phyloP scores from a whole-genome alignment of 1,284 basidiomycete species.

The Apiotrichum montevideense region DNA sequence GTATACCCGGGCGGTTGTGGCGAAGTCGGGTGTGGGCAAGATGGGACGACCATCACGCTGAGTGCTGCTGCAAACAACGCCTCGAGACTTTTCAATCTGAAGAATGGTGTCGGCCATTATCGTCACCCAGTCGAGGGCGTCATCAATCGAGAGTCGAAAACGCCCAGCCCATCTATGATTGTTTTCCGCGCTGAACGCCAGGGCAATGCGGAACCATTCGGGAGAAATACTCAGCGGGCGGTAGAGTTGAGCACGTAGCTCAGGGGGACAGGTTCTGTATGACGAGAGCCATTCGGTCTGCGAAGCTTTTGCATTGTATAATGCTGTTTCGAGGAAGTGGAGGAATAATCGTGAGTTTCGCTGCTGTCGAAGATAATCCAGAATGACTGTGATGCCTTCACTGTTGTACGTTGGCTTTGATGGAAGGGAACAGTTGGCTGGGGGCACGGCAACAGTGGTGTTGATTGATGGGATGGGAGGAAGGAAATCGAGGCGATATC shows the following conservation, averaged over 20 bases:
- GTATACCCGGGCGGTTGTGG: neutral
- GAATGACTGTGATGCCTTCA: neutral
- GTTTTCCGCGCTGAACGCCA: neutral
- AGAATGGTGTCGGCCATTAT: neutral
- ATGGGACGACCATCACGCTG: neutral
- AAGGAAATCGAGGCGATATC: conserved; percentile 6
- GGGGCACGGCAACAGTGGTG: neutral
- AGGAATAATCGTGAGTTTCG: conserved; percentile 1
- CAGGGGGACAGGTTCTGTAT: conserved; percentile 5
- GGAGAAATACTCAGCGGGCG: conserved; percentile 5
- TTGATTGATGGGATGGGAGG: neutral
- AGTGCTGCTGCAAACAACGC: neutral
- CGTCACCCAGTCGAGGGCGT: conserved; percentile 5
- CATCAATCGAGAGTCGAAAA: neutral
- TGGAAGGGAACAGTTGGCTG: neutral
- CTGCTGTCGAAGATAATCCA: neutral
- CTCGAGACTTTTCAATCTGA: neutral
- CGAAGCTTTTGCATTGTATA: conserved; percentile 1
- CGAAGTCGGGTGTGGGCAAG: conserved; percentile 1
- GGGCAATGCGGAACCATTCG: conserved; percentile 13
- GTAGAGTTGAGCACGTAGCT: neutral
- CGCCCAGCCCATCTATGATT: neutral
- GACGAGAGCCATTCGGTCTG: conserved; percentile 7
- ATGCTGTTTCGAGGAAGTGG: conserved; percentile 5
- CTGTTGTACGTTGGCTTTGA: neutral